Evolutionary conservation across 352 stramenopile genomes (phyloP), one percentile per base, ranked within the genome.

Genomic region (Globisporangium cederbergense): DNA sequence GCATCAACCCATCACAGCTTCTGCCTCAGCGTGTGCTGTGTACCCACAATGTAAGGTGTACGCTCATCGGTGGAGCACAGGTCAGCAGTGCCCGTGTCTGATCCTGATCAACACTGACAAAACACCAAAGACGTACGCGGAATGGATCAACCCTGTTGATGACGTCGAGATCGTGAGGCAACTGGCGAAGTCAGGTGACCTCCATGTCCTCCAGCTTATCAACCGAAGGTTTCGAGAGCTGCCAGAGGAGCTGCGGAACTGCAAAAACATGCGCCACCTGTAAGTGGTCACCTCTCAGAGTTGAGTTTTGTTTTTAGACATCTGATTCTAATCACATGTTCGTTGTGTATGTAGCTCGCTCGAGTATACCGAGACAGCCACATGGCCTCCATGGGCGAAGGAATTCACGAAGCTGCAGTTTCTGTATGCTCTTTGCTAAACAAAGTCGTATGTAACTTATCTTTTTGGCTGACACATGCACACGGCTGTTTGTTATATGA

Each of bases 221-320:
- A 83, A 86, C 38, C 66, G 67, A 0, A 59, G 50, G 0, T 22
- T 88, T 1, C 14, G 53, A 0, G 52, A 58, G 10, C 54, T 64
- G 32, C 75, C 77, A 3, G 46, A 61, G 0, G 63, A 80, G 22
- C 54, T 88, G 2, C 46, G 64, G 3, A 28, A 47, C 0, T 84
- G 79, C 1, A 56, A 73, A n/a, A 63, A 85, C 58, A 46, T n/a
- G n/a, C n/a, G n/a, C n/a, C n/a, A n/a, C n/a, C n/a, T 88, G 77
- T 86, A 70, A 14, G 51, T n/a, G n/a, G n/a, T n/a, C n/a, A n/a
- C 5, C 2, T 34, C 30, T 34, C 30, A 34, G 30, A n/a, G n/a
- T n/a, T n/a, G 3, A 34, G 30, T n/a, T n/a, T n/a, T n/a, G n/a
- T n/a, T n/a, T n/a, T n/a, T n/a, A n/a, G n/a, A n/a, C n/a, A n/a